Evolutionary conservation across 768 basidiomycete genomes (phyloP).

Genomic region (Lentinula lateritia): DNA sequence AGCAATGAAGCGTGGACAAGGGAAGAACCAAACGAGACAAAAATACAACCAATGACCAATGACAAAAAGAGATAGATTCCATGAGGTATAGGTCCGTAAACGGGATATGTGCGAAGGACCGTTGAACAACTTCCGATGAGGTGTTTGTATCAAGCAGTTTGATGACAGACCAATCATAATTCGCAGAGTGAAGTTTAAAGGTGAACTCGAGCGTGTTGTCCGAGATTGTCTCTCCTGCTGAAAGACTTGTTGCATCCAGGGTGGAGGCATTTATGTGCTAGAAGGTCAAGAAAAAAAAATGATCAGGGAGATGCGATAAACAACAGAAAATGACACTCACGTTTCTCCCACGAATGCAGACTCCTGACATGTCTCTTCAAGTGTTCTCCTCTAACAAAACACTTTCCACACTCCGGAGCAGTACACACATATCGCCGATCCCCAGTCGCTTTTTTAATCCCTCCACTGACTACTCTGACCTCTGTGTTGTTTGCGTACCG

Average conservation of each 20-base stretch:
- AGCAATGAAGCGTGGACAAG: too few species aligned
- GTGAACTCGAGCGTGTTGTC: slow-evolving; percentile 43
- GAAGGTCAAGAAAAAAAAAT: slow-evolving; percentile 18
- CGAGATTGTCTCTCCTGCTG: slow-evolving; percentile 46
- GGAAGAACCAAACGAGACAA: too few species aligned
- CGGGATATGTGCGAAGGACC: too few species aligned
- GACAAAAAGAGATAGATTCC: too few species aligned
- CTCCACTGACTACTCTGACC: slow-evolving; percentile 2
- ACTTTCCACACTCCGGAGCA: slow-evolving; percentile 45
- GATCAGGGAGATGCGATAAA: background rate
- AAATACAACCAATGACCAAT: too few species aligned
- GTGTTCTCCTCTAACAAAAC: slow-evolving; percentile 51
- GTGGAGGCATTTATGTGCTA: slow-evolving; percentile 33
- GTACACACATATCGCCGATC: slow-evolving; percentile 38
- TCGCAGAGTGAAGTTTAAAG: background rate
- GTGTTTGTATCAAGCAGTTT: too few species aligned
- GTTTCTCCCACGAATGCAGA: slow-evolving; percentile 52
- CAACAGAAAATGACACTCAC: slow-evolving; percentile 25
- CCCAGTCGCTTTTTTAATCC: slow-evolving; percentile 6
- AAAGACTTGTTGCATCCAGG: slow-evolving; percentile 40
- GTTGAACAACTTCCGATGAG: too few species aligned
- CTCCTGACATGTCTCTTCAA: slow-evolving; percentile 50
- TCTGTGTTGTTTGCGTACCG: background rate
- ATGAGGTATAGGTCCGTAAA: too few species aligned
- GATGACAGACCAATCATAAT: too few species aligned